Evolutionary conservation across 352 stramenopile genomes (phyloP).

Genomic region (Lagenidium sp.): DNA sequence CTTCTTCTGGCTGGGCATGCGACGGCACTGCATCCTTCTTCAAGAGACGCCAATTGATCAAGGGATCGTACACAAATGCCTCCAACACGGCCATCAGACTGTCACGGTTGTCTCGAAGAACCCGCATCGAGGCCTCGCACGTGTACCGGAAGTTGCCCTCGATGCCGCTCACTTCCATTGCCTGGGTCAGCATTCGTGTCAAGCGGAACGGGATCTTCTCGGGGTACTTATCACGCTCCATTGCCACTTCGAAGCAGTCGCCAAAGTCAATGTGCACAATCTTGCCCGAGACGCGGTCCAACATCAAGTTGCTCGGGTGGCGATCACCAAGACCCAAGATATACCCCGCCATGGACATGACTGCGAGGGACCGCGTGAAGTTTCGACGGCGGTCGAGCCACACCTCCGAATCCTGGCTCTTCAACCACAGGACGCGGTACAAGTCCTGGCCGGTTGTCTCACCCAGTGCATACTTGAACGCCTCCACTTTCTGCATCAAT

Average conservation of each 20-base stretch:
- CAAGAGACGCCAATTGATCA: conserved; percentile 98
- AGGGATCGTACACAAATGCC: conserved; percentile 99
- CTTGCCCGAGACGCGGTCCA: conserved; percentile 98
- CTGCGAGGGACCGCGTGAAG: conserved; percentile 97
- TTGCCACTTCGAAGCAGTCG: conserved; percentile 99
- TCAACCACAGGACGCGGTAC: conserved; percentile 99
- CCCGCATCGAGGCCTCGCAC: conserved; percentile 97
- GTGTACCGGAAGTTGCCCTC: conserved; percentile 99
- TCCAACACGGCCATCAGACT: conserved; percentile 99
- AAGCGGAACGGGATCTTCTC: conserved; percentile 99
- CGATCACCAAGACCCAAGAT: conserved; percentile 99
- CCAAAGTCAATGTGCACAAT: conserved; percentile 99
- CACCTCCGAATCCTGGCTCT: conserved; percentile 98
- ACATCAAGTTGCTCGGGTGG: conserved; percentile 99
- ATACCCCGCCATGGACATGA: conserved; percentile 99
- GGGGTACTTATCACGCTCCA: conserved; percentile 99
- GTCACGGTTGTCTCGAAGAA: conserved; percentile 98
- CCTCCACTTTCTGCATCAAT: conserved; percentile 99
- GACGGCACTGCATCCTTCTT: conserved; percentile 77
- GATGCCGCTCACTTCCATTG: conserved; percentile 99
- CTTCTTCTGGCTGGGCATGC: conserved; percentile 59
- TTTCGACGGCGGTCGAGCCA: conserved; percentile 98
- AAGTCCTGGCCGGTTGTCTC: conserved; percentile 97
- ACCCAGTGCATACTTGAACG: conserved; percentile 93
- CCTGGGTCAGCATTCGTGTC: conserved; percentile 97